phyloP scores from a whole-genome alignment of 345 rosid genomes.

The Durio zibethinus region DNA sequence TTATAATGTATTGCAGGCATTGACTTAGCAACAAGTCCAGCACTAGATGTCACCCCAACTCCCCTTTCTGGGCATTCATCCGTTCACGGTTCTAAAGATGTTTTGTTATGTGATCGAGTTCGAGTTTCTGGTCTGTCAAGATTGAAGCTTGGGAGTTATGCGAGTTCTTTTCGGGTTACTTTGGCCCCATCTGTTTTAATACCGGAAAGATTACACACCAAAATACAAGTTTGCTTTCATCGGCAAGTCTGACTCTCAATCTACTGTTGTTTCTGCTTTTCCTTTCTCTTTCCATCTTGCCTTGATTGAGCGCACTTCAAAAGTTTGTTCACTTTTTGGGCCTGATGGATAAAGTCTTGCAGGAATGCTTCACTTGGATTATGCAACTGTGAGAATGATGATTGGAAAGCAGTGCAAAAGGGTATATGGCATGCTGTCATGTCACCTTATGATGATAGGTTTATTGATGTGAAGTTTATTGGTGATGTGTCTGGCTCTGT shows the following conservation, averaged over 20 bases:
- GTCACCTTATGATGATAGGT: constrained; percentile 77
- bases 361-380: constrained; percentile 72
- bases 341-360: constrained; percentile 19
- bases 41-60: constrained; percentile 46
- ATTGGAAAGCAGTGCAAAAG: constrained; percentile 44
- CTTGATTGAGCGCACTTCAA: background rate
- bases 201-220: constrained; percentile 54
- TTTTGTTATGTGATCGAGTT: constrained; percentile 63
- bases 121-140: constrained; percentile 67
- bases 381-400: constrained; percentile 66
- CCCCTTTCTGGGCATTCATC: constrained; percentile 20
- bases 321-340: background rate
- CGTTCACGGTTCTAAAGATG: constrained; percentile 30
- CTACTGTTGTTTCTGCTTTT: background rate
- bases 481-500: constrained; percentile 49
- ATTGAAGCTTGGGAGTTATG: constrained; percentile 55
- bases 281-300: background rate
- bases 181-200: constrained; percentile 47
- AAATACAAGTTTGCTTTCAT: constrained; percentile 74
- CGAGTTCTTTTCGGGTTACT: constrained; percentile 52
- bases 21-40: constrained; percentile 42
- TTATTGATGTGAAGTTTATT: constrained; percentile 63
- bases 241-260: constrained; percentile 41
- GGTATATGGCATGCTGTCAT: constrained; percentile 49
- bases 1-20: constrained; percentile 34